A percentile compares a stretch with the other conserved stretches of the same genome.
These are phyloP conservation scores for Batrachochytrium dendrobatidis DNA, from an alignment of 371 early-diverging fungal species.

Conservation along the genomic window DNA sequence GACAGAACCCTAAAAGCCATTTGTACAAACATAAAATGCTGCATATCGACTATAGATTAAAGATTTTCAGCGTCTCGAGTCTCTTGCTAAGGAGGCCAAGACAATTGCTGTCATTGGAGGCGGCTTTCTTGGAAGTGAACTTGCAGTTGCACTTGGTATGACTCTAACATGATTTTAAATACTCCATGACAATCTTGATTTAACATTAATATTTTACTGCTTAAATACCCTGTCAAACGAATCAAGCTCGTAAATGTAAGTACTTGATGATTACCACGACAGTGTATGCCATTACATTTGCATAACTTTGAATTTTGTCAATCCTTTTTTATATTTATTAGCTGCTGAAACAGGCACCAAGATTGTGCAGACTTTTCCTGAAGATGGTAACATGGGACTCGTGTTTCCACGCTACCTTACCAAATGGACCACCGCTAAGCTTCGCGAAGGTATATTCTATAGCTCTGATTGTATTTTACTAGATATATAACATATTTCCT, in stretches of 20 bases:
- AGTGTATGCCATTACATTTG: too few species aligned
- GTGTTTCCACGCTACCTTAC: slow-evolving; percentile 65
- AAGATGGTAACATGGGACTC: slow-evolving; percentile 53
- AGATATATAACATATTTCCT: background rate
- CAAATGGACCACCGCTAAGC: slow-evolving; percentile 58
- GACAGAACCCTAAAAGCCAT: too few species aligned
- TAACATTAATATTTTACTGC: background rate
- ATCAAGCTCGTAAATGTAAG: too few species aligned
- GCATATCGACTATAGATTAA: slow-evolving; percentile 13
- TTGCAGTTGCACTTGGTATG: slow-evolving; percentile 51
- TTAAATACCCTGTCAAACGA: too few species aligned
- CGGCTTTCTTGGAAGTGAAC: slow-evolving; percentile 69
- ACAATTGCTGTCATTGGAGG: slow-evolving; percentile 65
- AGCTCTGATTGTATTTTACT: background rate
- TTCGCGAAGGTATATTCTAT: slow-evolving; percentile 39
- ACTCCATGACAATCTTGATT: background rate
- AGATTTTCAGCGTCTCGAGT: slow-evolving; percentile 52
- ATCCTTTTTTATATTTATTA: background rate
- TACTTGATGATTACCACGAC: too few species aligned
- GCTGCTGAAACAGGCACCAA: background rate
- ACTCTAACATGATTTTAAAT: background rate
- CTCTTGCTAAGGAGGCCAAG: slow-evolving; percentile 40
- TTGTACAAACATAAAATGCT: too few species aligned
- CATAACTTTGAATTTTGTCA: too few species aligned
- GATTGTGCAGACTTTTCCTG: slow-evolving; percentile 10